Evolutionary conservation across 2,329 filamentous ascomycete species (phyloP).

Genomic region (Cytospora piceicola): DNA sequence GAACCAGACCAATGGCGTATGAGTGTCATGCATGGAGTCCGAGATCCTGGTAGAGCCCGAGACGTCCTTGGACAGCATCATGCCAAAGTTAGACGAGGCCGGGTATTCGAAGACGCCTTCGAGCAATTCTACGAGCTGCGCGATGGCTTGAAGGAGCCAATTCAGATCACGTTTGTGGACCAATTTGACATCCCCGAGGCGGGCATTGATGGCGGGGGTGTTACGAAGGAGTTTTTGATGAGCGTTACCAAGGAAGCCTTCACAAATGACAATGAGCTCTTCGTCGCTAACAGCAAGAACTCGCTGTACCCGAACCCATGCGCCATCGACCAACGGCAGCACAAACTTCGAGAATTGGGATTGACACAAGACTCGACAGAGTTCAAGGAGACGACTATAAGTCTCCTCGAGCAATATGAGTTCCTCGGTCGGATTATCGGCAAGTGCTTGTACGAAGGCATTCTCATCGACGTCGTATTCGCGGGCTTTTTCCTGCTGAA

Average conservation of each 20-base stretch:
- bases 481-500: slow-evolving; percentile 95
- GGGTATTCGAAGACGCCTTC: slow-evolving; percentile 85
- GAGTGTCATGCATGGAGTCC: slow-evolving; percentile 52
- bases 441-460: slow-evolving; percentile 97
- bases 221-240: slow-evolving; percentile 95
- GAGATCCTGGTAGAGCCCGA: slow-evolving; percentile 36
- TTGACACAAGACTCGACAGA: slow-evolving; percentile 56
- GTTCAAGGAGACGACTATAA: slow-evolving; percentile 60
- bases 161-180: slow-evolving; percentile 96
- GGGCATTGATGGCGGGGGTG: slow-evolving; percentile 94
- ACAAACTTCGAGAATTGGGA: slow-evolving; percentile 57
- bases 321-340: slow-evolving; percentile 70
- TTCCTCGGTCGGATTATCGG: slow-evolving; percentile 92
- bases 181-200: slow-evolving; percentile 85
- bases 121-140: slow-evolving; percentile 80
- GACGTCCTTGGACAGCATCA: slow-evolving; percentile 64
- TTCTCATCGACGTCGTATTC: slow-evolving; percentile 90
- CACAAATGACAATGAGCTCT: slow-evolving; percentile 65
- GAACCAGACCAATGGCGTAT: slow-evolving; percentile 78
- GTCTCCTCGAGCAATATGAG: slow-evolving; percentile 76
- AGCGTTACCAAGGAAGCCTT: slow-evolving; percentile 88
- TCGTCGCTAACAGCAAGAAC: slow-evolving; percentile 83
- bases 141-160: slow-evolving; percentile 87
- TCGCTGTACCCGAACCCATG: slow-evolving; percentile 87
- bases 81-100: slow-evolving; percentile 77